Conservation (phyloP, 1,284 basidiomycete species). For the Hortiboletus rubellus region DNA sequence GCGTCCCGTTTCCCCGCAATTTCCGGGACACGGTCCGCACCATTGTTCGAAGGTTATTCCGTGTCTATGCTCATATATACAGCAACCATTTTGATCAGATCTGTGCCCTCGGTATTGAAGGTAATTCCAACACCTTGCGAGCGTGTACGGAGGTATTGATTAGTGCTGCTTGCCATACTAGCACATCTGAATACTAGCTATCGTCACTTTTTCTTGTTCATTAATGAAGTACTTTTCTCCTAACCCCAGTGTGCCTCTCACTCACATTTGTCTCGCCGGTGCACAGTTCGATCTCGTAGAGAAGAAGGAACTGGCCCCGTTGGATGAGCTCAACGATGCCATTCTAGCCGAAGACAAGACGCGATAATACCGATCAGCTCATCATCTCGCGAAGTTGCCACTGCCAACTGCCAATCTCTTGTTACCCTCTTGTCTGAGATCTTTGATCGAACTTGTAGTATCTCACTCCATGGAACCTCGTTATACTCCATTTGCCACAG, state of each 20-base stretch:
- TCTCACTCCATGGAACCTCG: background rate
- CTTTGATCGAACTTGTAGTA: background rate
- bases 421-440: background rate
- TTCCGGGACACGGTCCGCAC: slow-evolving; percentile 92
- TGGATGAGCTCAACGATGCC: slow-evolving; percentile 96
- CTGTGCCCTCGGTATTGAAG: slow-evolving; percentile 97
- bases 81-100: slow-evolving; percentile 99
- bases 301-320: slow-evolving; percentile 92
- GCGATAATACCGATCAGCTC: slow-evolving; percentile 31
- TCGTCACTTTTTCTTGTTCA: slow-evolving; percentile 96
- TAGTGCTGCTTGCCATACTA: slow-evolving; percentile 35
- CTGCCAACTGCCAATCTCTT: background rate
- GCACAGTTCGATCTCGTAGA: slow-evolving; percentile 92
- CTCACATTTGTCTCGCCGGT: slow-evolving; percentile 10
- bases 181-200: slow-evolving; percentile 99
- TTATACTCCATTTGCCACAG: background rate
- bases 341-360: slow-evolving; percentile 84
- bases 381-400: background rate
- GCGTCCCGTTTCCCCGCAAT: slow-evolving; percentile 89
- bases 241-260: background rate
- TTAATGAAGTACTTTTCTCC: slow-evolving; percentile 74
- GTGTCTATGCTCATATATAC: slow-evolving; percentile 98
- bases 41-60: slow-evolving; percentile 90
- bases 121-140: slow-evolving; percentile 43
- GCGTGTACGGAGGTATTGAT: background rate